A percentile compares a stretch with the other conserved stretches of the same genome.
phyloP scores from a whole-genome alignment of 768 basidiomycete species.

The Tephrocybe rancida region DNA sequence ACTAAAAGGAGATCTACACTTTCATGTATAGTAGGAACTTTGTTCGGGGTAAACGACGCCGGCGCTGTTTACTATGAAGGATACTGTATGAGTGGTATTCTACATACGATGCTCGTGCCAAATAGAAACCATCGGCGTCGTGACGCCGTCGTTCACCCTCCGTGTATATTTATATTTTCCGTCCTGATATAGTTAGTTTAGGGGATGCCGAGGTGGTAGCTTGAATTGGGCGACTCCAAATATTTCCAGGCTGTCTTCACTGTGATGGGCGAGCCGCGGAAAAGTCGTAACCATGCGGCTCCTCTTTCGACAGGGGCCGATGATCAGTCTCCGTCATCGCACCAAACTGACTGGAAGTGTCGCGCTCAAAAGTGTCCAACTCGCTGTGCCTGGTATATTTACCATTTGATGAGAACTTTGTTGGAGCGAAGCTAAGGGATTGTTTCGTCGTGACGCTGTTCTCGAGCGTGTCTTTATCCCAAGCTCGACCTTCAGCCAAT shows the following conservation, averaged over 20 bases:
- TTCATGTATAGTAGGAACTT: too few relatives aligned
- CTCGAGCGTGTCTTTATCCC: slow-evolving; percentile 34
- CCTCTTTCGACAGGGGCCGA: neutral
- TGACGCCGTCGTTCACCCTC: too few relatives aligned
- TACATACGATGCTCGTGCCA: too few relatives aligned
- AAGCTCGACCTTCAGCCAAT: slow-evolving; percentile 47
- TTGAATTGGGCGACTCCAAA: slow-evolving; percentile 5
- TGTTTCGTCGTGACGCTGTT: slow-evolving; percentile 10
- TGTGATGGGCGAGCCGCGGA: slow-evolving; percentile 6
- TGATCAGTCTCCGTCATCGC: neutral
- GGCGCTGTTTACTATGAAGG: too few relatives aligned
- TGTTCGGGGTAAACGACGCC: too few relatives aligned
- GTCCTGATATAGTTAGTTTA: neutral
- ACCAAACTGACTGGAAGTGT: neutral
- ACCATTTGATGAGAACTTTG: slow-evolving; percentile 12
- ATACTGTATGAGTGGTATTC: too few relatives aligned
- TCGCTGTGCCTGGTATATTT: neutral
- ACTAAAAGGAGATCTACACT: too few relatives aligned
- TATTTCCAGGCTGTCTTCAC: neutral
- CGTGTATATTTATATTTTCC: too few relatives aligned
- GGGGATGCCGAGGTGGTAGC: too few relatives aligned
- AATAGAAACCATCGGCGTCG: too few relatives aligned
- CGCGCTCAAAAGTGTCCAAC: slow-evolving; percentile 3
- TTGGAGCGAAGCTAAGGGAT: slow-evolving; percentile 16
- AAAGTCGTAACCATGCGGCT: neutral